These are phyloP conservation scores for Diatrype stigma DNA, from an alignment of 2,329 filamentous ascomycete genomes.

Conservation along the genomic window DNA sequence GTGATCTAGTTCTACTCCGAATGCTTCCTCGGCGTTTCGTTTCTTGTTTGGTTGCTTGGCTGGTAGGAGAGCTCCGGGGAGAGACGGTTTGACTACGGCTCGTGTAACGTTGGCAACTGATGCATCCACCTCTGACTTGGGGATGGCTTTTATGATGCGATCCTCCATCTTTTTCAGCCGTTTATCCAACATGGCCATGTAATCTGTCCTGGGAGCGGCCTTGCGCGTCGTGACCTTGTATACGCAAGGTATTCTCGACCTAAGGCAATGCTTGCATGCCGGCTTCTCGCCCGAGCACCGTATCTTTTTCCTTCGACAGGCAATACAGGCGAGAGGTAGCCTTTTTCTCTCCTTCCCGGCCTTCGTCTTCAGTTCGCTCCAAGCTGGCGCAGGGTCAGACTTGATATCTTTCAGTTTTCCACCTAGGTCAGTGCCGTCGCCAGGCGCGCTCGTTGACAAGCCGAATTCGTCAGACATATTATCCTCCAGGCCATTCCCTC, in stretches of 20 bases:
- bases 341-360: constrained; percentile 95
- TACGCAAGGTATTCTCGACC: constrained; percentile 90
- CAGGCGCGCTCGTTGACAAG: constrained; percentile 39
- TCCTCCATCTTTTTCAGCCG: constrained; percentile 96
- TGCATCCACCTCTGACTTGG: constrained; percentile 74
- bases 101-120: constrained; percentile 63
- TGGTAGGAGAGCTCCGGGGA: constrained; percentile 49
- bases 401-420: constrained; percentile 55
- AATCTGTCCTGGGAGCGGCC: constrained; percentile 89
- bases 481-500: constrained; percentile 48
- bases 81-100: constrained; percentile 78
- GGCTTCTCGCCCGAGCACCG: constrained; percentile 97
- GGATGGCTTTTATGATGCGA: constrained; percentile 90
- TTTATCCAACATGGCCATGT: constrained; percentile 99
- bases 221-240: constrained; percentile 97
- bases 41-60: constrained; percentile 66
- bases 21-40: constrained; percentile 80
- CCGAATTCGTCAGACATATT: constrained; percentile 56
- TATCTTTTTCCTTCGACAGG: constrained; percentile 95
- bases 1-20: constrained; percentile 72
- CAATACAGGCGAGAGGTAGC: constrained; percentile 88
- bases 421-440: constrained; percentile 51
- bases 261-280: constrained; percentile 91
- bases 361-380: constrained; percentile 83
- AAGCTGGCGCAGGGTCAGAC: constrained; percentile 57